Evolutionary conservation across 345 rosid species (phyloP).

Genomic region (Kernera saxatilis): DNA sequence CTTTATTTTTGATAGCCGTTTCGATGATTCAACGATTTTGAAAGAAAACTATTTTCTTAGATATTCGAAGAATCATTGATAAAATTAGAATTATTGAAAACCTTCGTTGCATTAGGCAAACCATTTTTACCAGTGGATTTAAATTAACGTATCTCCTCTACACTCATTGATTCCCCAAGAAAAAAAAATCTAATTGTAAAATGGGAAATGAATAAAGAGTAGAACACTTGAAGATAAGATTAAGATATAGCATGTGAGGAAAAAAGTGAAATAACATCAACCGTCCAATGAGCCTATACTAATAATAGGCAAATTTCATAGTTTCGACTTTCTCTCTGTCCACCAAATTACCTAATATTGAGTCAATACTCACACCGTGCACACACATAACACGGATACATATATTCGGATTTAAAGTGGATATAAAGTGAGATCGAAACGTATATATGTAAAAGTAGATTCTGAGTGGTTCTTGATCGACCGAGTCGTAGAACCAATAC

Average conservation of each 20-base stretch:
- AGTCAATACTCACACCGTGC: constrained; percentile 1
- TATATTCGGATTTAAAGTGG: constrained; percentile 4
- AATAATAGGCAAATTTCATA: constrained; percentile 3
- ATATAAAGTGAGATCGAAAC: background rate
- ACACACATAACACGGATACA: background rate
- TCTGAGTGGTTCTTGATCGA: background rate
- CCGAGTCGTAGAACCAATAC: background rate
- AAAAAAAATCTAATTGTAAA: background rate
- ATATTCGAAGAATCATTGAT: too few species aligned
- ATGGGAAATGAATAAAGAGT: background rate
- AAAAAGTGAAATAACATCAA: background rate
- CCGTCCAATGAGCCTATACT: constrained; percentile 22
- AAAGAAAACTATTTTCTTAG: too few species aligned
- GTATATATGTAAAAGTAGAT: constrained; percentile 3
- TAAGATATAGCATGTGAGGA: background rate
- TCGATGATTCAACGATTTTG: too few species aligned
- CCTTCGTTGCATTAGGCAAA: too few species aligned
- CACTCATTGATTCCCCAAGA: background rate
- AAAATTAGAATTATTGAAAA: background rate
- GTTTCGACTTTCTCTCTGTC: constrained; percentile 14
- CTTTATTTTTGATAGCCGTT: too few species aligned
- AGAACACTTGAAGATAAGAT: background rate
- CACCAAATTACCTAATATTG: background rate
- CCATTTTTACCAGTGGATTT: background rate
- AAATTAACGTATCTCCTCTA: background rate